Percentiles rank a stretch among this genome's conserved stretches.
These are phyloP conservation scores for Myriangium duriaei DNA, from an alignment of 2,329 filamentous ascomycete species.

Conservation along the genomic window DNA sequence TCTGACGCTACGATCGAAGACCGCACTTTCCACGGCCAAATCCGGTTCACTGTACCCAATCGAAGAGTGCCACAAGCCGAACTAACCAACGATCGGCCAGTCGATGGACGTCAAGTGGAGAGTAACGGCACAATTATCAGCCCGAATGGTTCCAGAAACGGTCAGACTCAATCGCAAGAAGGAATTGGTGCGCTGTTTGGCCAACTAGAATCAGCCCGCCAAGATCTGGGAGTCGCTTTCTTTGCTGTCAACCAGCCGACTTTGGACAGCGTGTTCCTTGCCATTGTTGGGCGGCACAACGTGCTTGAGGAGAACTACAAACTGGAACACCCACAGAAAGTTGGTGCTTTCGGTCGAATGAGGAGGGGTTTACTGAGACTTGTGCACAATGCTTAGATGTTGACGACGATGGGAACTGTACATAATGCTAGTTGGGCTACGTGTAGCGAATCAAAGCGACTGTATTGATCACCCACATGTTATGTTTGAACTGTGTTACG, in stretches of 20 bases:
- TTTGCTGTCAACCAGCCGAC: constrained; percentile 81
- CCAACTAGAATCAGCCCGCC: constrained; percentile 58
- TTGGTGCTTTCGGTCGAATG: neutral
- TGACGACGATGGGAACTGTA: too few species aligned
- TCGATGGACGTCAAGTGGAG: constrained; percentile 12
- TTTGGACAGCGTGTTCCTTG: constrained; percentile 80
- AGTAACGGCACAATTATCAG: constrained; percentile 3
- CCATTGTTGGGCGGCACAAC: constrained; percentile 69
- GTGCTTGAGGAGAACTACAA: constrained; percentile 54
- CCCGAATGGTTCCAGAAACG: constrained; percentile 7
- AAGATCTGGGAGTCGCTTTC: constrained; percentile 61
- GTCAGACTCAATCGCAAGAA: neutral
- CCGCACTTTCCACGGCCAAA: constrained; percentile 71
- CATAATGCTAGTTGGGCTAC: too few species aligned
- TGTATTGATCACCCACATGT: too few species aligned
- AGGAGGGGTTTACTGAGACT: neutral
- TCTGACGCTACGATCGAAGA: constrained; percentile 55
- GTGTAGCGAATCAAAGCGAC: too few species aligned
- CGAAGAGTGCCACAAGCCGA: constrained; percentile 14
- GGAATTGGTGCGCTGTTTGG: constrained; percentile 56
- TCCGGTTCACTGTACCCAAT: constrained; percentile 66
- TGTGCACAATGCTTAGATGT: neutral
- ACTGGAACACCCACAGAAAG: constrained; percentile 12
- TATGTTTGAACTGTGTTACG: too few species aligned
- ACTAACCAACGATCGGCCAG: neutral